Percentiles rank a stretch among this genome's conserved stretches.
phyloP scores from a whole-genome alignment of 2,329 filamentous ascomycete genomes.

The Diaporthe citri region DNA sequence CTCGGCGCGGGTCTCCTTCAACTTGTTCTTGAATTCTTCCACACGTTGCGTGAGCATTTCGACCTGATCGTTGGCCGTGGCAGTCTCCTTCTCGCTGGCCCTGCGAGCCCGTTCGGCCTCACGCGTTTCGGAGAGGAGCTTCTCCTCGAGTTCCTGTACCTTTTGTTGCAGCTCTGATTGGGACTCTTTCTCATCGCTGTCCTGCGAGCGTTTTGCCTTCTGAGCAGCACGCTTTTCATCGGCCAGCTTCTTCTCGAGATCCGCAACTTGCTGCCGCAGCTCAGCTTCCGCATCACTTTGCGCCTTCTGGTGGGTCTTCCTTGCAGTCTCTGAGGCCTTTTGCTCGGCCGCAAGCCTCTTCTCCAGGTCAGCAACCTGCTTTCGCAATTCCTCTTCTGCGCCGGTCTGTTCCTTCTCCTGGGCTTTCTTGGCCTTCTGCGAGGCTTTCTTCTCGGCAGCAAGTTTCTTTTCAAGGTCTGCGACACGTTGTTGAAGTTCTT shows the following conservation, averaged over 20 bases:
- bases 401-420: constrained; percentile 47
- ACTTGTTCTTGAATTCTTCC: constrained; percentile 76
- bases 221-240: constrained; percentile 38
- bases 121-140: constrained; percentile 49
- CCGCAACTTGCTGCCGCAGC: constrained; percentile 51
- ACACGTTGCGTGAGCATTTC: constrained; percentile 78
- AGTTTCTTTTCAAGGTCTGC: constrained; percentile 50
- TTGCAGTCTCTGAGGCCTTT: constrained; percentile 52
- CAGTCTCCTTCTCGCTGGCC: constrained; percentile 65
- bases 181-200: constrained; percentile 49
- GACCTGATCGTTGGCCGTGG: constrained; percentile 72
- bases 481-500: constrained; percentile 55
- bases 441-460: constrained; percentile 9
- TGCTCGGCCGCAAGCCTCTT: constrained; percentile 74
- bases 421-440: constrained; percentile 49
- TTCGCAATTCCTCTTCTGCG: constrained; percentile 34
- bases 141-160: constrained; percentile 56
- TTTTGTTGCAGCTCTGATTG: constrained; percentile 48
- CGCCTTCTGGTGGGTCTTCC: constrained; percentile 43
- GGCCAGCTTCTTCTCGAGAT: constrained; percentile 48
- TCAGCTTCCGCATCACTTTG: constrained; percentile 59
- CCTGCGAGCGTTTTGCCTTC: constrained; percentile 52
- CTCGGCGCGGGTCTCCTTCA: constrained; percentile 78
- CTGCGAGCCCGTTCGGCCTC: constrained; percentile 49
- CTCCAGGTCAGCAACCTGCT: constrained; percentile 35